These are phyloP conservation scores for Ochetophila trinervis DNA, from an alignment of 306 rosid genomes.

Conservation along the genomic window DNA sequence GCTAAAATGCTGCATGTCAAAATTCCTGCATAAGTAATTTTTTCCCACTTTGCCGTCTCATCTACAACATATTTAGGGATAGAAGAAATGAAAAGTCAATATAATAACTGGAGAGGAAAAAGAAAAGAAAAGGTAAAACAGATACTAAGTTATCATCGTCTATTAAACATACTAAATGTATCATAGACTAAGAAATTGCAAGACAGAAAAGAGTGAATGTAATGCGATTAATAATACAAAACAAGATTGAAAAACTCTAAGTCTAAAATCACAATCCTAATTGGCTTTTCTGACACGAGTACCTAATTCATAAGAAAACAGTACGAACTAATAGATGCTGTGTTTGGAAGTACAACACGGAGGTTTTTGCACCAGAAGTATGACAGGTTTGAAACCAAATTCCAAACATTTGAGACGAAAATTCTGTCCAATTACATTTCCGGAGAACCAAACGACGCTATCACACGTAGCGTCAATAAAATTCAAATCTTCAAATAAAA, in stretches of 20 bases:
- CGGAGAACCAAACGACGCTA: neutral
- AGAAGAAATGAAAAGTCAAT: slow-evolving; percentile 2
- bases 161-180: neutral
- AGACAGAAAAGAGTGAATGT: neutral
- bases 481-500: neutral
- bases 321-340: neutral
- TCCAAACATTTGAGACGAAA: neutral
- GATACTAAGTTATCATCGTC: neutral
- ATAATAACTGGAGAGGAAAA: neutral
- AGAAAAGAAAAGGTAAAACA: neutral
- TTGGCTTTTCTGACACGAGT: neutral
- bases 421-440: neutral
- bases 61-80: slow-evolving; percentile 25
- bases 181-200: neutral
- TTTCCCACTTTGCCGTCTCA: slow-evolving; percentile 97
- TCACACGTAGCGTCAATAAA: neutral
- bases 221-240: neutral
- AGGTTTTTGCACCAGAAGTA: neutral
- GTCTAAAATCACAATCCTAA: neutral
- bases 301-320: neutral
- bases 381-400: neutral
- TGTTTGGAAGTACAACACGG: neutral
- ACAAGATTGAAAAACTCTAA: neutral
- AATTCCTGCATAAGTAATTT: slow-evolving; percentile 84
- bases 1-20: slow-evolving; percentile 58